Evolutionary conservation across 805 yeast genomes (phyloP).

Genomic region (Yueomyces sinensis): DNA sequence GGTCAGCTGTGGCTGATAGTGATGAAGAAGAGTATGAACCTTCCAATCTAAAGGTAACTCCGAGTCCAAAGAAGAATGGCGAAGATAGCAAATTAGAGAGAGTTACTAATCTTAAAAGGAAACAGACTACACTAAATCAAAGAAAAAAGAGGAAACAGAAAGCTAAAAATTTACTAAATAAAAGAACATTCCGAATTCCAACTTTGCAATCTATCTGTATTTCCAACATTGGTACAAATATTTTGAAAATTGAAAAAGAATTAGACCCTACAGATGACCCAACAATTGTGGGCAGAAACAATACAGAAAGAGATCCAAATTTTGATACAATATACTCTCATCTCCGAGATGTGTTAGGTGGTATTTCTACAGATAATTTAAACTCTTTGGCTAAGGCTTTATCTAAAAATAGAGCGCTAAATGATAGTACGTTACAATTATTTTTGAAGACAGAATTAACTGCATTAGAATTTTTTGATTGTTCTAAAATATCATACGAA

Average conservation of each 20-base stretch:
- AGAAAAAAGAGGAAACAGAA: constrained; percentile 63
- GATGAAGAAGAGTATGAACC: constrained; percentile 20
- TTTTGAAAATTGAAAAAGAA: constrained; percentile 13
- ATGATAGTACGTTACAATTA: constrained; percentile 56
- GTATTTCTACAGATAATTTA: constrained; percentile 63
- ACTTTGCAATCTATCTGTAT: constrained; percentile 78
- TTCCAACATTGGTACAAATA: constrained; percentile 39
- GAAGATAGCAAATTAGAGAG: constrained; percentile 7
- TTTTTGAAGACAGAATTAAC: constrained; percentile 52
- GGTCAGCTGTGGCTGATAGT: constrained; percentile 23
- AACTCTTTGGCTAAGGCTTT: constrained; percentile 63
- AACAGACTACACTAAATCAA: constrained; percentile 36
- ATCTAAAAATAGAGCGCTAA: constrained; percentile 69
- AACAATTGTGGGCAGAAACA: background rate
- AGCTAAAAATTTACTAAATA: constrained; percentile 76
- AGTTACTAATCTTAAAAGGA: constrained; percentile 18
- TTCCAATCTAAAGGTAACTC: background rate
- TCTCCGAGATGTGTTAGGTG: constrained; percentile 63
- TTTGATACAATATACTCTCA: constrained; percentile 7
- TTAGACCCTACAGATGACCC: constrained; percentile 1
- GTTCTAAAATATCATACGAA: constrained; percentile 61
- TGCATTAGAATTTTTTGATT: constrained; percentile 75
- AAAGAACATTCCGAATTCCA: constrained; percentile 47
- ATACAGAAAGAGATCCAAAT: background rate
- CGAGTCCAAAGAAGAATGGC: constrained; percentile 1